Evolutionary conservation across 306 rosid species (phyloP), one percentile per base, ranked within the genome.

Genomic region (Pyrus pyrifolia): DNA sequence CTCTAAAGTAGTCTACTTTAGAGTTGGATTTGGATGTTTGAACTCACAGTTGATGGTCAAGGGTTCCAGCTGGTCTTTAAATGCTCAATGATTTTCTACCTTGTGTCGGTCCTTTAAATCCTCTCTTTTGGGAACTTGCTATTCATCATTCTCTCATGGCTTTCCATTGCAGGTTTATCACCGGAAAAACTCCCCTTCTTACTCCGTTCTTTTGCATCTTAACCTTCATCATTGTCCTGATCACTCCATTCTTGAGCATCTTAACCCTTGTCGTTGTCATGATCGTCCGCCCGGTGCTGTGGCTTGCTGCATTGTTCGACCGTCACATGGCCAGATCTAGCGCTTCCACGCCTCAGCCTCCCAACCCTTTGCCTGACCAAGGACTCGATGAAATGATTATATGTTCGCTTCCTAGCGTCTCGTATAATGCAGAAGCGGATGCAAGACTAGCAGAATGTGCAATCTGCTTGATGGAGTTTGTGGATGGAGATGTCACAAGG

Each of bases 391-490:
- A 51, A 21, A 76, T 19, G 70, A 19, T 38, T 66, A 70, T 71
- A 64, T 21, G 14, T 4, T 65, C 78, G 2, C 55, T 81, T 38
- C 74, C 84, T 0, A 55, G 53, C 68, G 7, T 61, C 38, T 49
- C 49, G 10, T 77, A 76, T 12, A 17, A 23, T 5, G 45, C 76
- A 6, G 14, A 23, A 4, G 60, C 33, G 6, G 6, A 72, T 11
- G 70, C 27, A 30, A 82, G 73, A 63, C 63, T 73, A 31, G 31
- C 51, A 5, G 78, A 76, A 9, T 76, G 85, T 46, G 78, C 78
- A n/a, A 66, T 81, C 59, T 82, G 82, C 79, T 38, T 77, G 81
- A 73, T 67, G 68, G 82, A 77, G 55, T 82, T 72, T 35, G 81
- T 58, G 57, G 74, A 67, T 5, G 84, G 84, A 44, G 84, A 81